Evolutionary conservation across 2,329 filamentous ascomycete species (phyloP), one percentile per base, ranked within the genome.

Genomic region (Exophiala mesophila): DNA sequence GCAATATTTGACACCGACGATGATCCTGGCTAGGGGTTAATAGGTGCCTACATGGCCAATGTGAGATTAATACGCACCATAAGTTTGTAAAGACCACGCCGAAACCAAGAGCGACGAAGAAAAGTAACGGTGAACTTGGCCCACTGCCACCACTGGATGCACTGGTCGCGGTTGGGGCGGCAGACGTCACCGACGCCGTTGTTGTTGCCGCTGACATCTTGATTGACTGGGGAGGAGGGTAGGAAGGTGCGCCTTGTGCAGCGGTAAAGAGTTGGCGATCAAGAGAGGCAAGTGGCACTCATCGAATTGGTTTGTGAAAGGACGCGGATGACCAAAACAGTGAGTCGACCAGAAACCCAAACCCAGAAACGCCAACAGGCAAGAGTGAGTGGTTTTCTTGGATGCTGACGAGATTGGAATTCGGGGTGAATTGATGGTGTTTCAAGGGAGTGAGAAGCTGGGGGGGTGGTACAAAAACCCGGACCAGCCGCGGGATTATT

Each of bases 1-100:
- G 69, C 92, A 98, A 66, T 98, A 98, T 70, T 98, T 98, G 49
- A 98, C 92, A 55, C 92, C 92, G 48, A 98, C 92, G 57, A 98
- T 98, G 59, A 98, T 98, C 92, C 92, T 98, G 58, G 39, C 30
- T 9, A 39, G 12, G 41, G 45, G 53, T 63, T 55, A 64, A 55
- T 28, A 12, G 15, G 33, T 30, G 29, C 13, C n/a, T 31, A 13
- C 17, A 13, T 31, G 24, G 24, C 33, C 12, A 32, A 18, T 26
- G 23, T 26, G 23, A 18, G 26, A 16, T 36, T 23, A 33, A 40
- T 32, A 39, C 84, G 71, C 76, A 97, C 92, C 92, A 98, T 66
- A 98, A 71, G 65, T 98, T 98, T 37, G 92, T 98, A 61, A 98
- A 98, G 32, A 98, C 92, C 15, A 98, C 92, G 57, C 92, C 92